phyloP scores from a whole-genome alignment of 2,329 filamentous ascomycete genomes.

The Davidsoniella virescens region DNA sequence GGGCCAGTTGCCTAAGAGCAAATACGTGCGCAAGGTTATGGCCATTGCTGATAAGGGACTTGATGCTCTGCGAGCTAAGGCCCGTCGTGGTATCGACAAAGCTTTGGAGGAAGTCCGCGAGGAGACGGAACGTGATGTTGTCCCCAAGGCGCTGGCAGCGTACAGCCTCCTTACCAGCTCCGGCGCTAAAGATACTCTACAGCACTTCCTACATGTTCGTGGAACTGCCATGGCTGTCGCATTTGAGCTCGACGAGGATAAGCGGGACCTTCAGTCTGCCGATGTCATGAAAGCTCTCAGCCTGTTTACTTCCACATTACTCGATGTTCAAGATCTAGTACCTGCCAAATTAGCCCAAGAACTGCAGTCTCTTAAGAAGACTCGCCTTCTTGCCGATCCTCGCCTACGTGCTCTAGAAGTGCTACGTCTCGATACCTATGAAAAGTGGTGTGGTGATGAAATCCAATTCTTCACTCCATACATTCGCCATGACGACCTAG shows the following conservation, averaged over 20 bases:
- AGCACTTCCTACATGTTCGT: conserved; percentile 61
- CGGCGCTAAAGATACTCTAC: conserved; percentile 60
- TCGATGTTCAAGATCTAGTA: conserved; percentile 61
- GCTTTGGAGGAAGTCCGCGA: conserved; percentile 48
- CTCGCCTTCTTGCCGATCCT: conserved; percentile 55
- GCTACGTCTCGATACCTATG: conserved; percentile 60
- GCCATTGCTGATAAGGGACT: conserved; percentile 50
- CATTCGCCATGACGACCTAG: conserved; percentile 64
- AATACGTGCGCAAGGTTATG: conserved; percentile 25
- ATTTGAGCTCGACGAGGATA: conserved; percentile 34
- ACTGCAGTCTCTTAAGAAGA: conserved; percentile 50
- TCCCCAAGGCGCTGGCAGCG: conserved; percentile 62
- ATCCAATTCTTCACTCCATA: conserved; percentile 76
- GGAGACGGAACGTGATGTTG: conserved; percentile 25
- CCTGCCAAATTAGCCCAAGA: conserved; percentile 56
- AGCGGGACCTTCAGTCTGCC: conserved; percentile 23
- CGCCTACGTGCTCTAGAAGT: conserved; percentile 50
- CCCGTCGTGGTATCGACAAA: conserved; percentile 53
- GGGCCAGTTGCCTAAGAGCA: conserved; percentile 27
- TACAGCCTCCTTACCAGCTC: conserved; percentile 71
- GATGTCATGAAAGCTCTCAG: conserved; percentile 49
- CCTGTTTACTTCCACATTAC: conserved; percentile 60
- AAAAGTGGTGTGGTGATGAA: conserved; percentile 66
- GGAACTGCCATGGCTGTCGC: conserved; percentile 49
- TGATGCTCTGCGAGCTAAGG: conserved; percentile 41